A percentile compares a stretch with the other conserved stretches of the same genome.
Evolutionary conservation across 495 filamentous ascomycete species (phyloP).

Genomic region (Trichoderma gamsii): DNA sequence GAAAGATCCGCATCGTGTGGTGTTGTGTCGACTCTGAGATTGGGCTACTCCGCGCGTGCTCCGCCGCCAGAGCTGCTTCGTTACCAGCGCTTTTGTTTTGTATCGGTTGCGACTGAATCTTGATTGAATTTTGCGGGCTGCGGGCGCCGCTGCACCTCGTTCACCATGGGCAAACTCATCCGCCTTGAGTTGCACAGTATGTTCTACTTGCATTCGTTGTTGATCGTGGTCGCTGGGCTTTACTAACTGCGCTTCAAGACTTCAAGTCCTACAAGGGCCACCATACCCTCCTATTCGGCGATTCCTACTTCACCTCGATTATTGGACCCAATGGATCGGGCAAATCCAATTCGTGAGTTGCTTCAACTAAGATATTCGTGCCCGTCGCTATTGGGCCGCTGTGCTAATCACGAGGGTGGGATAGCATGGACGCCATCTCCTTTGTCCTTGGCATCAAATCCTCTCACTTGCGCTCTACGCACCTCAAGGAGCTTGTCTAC

Average conservation of each 20-base stretch:
- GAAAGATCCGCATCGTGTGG: background rate
- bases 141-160: slow-evolving; percentile 20
- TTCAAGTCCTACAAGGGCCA: slow-evolving; percentile 99
- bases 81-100: background rate
- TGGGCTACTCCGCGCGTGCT: background rate
- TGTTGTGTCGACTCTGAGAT: background rate
- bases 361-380: slow-evolving; percentile 19
- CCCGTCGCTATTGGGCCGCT: background rate
- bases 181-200: slow-evolving; percentile 90
- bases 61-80: background rate
- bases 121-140: background rate
- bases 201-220: slow-evolving; percentile 25
- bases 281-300: slow-evolving; percentile 88
- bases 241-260: slow-evolving; percentile 45
- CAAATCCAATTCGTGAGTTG: slow-evolving; percentile 93
- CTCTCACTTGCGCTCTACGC: slow-evolving; percentile 89
- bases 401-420: background rate
- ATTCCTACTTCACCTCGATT: slow-evolving; percentile 98
- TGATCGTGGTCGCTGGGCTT: background rate
- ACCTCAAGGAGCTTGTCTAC: slow-evolving; percentile 91
- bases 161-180: slow-evolving; percentile 74
- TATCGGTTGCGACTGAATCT: background rate
- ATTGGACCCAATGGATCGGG: slow-evolving; percentile 99
- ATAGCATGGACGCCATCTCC: slow-evolving; percentile 97
- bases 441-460: slow-evolving; percentile 99